Evolutionary conservation across 2,329 filamentous ascomycete genomes (phyloP).

Genomic region (Penicillium sp.): DNA sequence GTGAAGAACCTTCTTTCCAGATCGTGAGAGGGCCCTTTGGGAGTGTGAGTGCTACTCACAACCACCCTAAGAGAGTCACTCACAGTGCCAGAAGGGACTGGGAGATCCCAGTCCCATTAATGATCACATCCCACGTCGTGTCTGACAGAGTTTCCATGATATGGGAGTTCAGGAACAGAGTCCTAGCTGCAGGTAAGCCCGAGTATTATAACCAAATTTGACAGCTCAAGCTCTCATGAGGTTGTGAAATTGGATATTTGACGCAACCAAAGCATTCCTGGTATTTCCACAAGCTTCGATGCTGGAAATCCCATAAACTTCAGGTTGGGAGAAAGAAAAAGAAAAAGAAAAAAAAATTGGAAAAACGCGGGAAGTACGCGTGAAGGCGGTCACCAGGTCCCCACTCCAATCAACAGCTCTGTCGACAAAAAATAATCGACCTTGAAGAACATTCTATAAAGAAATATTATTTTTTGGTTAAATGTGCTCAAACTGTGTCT

Average conservation of each 20-base stretch:
- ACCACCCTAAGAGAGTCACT: conserved; percentile 28
- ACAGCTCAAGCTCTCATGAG: conserved; percentile 24
- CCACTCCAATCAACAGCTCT: conserved; percentile 1
- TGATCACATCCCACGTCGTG: conserved; percentile 74
- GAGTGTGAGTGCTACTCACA: conserved; percentile 51
- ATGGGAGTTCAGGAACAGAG: conserved; percentile 6
- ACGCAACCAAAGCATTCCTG: conserved; percentile 4
- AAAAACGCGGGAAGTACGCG: conserved; percentile 6
- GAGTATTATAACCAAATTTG: conserved; percentile 12
- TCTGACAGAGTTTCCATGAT: conserved; percentile 72
- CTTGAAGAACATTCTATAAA: neutral
- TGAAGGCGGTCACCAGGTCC: conserved; percentile 8
- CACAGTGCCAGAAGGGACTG: conserved; percentile 79
- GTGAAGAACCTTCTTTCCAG: conserved; percentile 86
- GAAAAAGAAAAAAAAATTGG: conserved; percentile 5
- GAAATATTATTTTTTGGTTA: neutral
- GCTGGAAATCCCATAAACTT: neutral
- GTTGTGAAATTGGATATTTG: conserved; percentile 11
- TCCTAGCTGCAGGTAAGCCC: conserved; percentile 23
- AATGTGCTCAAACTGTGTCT: neutral
- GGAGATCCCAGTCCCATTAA: conserved; percentile 73
- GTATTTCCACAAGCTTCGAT: neutral
- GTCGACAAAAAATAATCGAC: neutral
- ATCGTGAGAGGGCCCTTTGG: conserved; percentile 82
- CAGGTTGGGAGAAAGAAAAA: neutral